Base-by-base conservation (phyloP, 177 flowering plant genomes). In the Telopea speciosissima region DNA sequence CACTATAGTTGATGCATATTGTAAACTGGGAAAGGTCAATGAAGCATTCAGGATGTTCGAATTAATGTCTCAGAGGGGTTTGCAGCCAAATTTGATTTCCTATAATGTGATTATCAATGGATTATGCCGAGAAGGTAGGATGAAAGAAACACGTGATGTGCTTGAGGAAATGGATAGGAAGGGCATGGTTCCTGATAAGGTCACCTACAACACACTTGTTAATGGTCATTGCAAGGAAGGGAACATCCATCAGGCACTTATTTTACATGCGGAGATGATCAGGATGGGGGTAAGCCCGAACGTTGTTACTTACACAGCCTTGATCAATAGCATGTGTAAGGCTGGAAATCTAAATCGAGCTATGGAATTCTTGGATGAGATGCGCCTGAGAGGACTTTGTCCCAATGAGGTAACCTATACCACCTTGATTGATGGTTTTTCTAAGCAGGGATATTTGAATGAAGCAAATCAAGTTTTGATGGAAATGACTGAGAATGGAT, bases 321-420 rank as follows among this genome's bases (percentile, higher is more conserved):
- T 58, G 61, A 58, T 58, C 8, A 58, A 58, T 58, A 58, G 61
- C 61, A 58, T 58, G 61, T 58, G 61, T n/a, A 58, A 19, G 61
- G 61, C 7, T 2, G 61, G 61, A n/a, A 58, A 58, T n/a, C 23
- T 58, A 58, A 58, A 58, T 58, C 61, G 61, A 58, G 61, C 61
- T 7, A 21, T 58, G 61, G 24, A 58, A 5, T 58, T 58, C 24
- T 16, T 58, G 61, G 61, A 58, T 58, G 22, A 58, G 61, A 58
- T 58, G 61, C 61, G 22, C 7, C 10, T 58, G 6, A 58, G 61
- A 58, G 61, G 61, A 19, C 61, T 58, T n/a, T 21, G 22, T 58
- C 61, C 61, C 23, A 58, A 58, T 58, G 61, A 58, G 61, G 7
- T 19, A 3, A 58, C 61, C n/a, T 58, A 58, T 58, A 58, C n/a